These are phyloP conservation scores for Primulina huaijiensis DNA, from an alignment of 257 asterid genomes.

Conservation along the genomic window DNA sequence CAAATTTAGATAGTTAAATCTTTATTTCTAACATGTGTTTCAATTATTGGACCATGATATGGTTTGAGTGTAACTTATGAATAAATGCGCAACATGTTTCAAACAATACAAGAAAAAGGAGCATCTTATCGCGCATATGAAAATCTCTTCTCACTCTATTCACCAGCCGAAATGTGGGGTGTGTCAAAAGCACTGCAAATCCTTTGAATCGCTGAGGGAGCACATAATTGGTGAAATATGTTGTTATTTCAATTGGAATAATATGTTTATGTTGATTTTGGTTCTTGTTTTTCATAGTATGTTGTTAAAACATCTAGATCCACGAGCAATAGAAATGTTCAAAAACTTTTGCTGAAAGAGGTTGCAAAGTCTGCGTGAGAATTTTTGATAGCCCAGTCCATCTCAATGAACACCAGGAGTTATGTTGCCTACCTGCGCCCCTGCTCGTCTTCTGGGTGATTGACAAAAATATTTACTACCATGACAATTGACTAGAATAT, in stretches of 20 bases:
- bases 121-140: constrained; percentile 54
- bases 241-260: constrained; percentile 3
- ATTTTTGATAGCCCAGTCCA: constrained; percentile 25
- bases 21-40: constrained; percentile 1
- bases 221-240: constrained; percentile 14
- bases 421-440: constrained; percentile 41
- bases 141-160: constrained; percentile 41
- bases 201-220: constrained; percentile 44
- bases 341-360: constrained; percentile 40
- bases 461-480: constrained; percentile 15
- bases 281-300: constrained; percentile 22
- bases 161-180: constrained; percentile 57
- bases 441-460: constrained; percentile 37
- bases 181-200: constrained; percentile 50
- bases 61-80: constrained; percentile 36
- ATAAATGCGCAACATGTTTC: constrained; percentile 56
- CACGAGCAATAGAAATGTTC: constrained; percentile 47
- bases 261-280: constrained; percentile 13
- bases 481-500: not conserved
- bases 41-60: constrained; percentile 7
- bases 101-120: constrained; percentile 59
- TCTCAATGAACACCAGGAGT: constrained; percentile 30
- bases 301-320: constrained; percentile 33
- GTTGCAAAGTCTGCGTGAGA: constrained; percentile 46
- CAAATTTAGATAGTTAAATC: no score